phyloP scores from a whole-genome alignment of 257 asterid species.

The Primulina eburnea region DNA sequence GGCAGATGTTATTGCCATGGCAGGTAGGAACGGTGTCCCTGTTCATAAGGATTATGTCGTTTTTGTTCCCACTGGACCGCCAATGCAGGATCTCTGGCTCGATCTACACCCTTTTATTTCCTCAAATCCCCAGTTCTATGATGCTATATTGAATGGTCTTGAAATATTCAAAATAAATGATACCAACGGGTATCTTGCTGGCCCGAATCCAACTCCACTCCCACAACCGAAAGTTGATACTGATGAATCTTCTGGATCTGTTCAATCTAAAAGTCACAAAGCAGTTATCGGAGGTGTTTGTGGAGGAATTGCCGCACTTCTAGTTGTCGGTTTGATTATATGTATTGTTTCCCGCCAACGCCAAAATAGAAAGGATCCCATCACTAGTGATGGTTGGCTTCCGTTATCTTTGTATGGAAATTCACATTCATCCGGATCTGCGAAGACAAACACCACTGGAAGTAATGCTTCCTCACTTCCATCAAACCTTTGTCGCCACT shows the following conservation, averaged over 20 bases:
- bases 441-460: constrained; percentile 76
- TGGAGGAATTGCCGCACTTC: constrained; percentile 63
- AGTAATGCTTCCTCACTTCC: constrained; percentile 86
- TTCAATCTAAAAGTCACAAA: constrained; percentile 33
- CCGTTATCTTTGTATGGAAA: constrained; percentile 83
- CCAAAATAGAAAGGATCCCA: constrained; percentile 49
- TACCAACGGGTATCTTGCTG: constrained; percentile 65
- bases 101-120: constrained; percentile 52
- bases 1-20: constrained; percentile 51
- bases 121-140: constrained; percentile 38
- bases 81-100: constrained; percentile 72
- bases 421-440: constrained; percentile 71
- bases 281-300: constrained; percentile 72
- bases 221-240: constrained; percentile 37
- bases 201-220: constrained; percentile 71
- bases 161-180: constrained; percentile 73
- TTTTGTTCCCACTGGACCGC: constrained; percentile 47
- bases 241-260: constrained; percentile 24
- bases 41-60: constrained; percentile 59
- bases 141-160: constrained; percentile 80
- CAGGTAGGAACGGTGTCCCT: constrained; percentile 49
- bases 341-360: constrained; percentile 41
- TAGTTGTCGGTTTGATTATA: constrained; percentile 53
- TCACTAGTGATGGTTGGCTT: constrained; percentile 81
- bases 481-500: constrained; percentile 81